Base-by-base conservation (phyloP, 371 early-diverging fungal genomes). In the Mucor velutinosus region DNA sequence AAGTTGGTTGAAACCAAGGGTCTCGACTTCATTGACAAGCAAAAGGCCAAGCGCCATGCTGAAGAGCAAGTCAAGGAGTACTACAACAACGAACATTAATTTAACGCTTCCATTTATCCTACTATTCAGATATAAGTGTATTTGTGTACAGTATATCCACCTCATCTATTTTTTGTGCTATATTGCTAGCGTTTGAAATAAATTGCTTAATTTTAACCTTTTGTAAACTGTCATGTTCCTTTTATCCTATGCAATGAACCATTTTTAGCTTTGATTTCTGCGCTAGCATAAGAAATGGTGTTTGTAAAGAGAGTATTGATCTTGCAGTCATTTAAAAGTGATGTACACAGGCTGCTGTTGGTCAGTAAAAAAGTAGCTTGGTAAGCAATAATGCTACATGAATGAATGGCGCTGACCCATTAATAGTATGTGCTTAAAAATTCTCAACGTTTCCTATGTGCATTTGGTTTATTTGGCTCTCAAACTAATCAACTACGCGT, bases 1-100 rank as follows among this genome's bases (percentile, higher is more conserved):
- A 51, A 51, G 25, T 23, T 51, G 10, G 63, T 80, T 66, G 83
- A 83, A 64, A 83, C 83, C 71, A 83, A 83, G 77, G 83, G 83
- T 70, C 76, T 83, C 65, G 79, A 83, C 62, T 74, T 61, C 64
- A 43, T 83, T 69, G 83, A 83, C 67, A 70, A 70, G 60, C 43
- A 67, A 45, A 83, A 78, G 75, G 83, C 83, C 47, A 80, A 80
- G 73, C 64, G 63, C 35, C 74, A 82, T 12, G 78, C 78, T 58
- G 80, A 82, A 64, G 71, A 78, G 12, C 73, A 72, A 41, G 73
- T 75, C 71, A 37, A 58, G 43, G 21, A 67, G 3, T 71, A 71
- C 72, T 82, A 78, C 45, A 68, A 79, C 25, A 58, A 33, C 23
- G 65, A 69, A 57, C 43, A 51, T 23, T 32, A 62, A 61, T 14